Evolutionary conservation across 2,329 filamentous ascomycete genomes (phyloP), one percentile per base, ranked within the genome.

Genomic region (Colletotrichum ledebouriae): DNA sequence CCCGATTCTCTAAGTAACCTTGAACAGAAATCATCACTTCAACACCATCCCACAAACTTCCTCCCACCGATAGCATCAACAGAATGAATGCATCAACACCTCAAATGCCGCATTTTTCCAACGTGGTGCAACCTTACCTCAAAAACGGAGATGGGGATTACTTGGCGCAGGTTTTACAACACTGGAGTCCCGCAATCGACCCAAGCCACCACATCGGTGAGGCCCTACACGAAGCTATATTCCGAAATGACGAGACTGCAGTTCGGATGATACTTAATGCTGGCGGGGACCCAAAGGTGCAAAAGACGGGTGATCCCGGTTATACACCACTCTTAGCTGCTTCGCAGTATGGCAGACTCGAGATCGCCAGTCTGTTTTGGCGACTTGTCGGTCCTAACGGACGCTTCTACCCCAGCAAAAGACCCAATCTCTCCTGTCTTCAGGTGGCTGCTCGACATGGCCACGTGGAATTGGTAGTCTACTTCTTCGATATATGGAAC

Each of bases 371-470:
- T 37, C 53, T 63, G 12, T 52, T 63, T 50, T 63, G 53, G 61
- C 44, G 22, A 52, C 53, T 63, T 25, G 53, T 63, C 44, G 61
- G 61, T 39, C 44, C 61, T 34, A 34, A 50, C 22, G 61, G 53
- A 37, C 44, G 61, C 42, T 59, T 59, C 61, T 63, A 52, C 61
- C 61, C 61, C 25, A 52, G 61, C 53, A 58, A 52, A 59, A 50
- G 53, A 15, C 34, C 53, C 34, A 3, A 42, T 44, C 53, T 63
- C 53, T 58, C 44, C n/a, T 63, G 61, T 63, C 61, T 63, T 52
- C n/a, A 50, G 53, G 61, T 63, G n/a, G 52, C 61, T 59, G 61
- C 61, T 59, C 53, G 61, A 34, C 59, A 63, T 42, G 44, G 53
- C 3, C 61, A 52, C 22, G 53, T 25, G 52, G 42, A 58, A 50